Evolutionary conservation across 352 stramenopile species (phyloP), one percentile per base, ranked within the genome.

Genomic region (Discostella stelligera): DNA sequence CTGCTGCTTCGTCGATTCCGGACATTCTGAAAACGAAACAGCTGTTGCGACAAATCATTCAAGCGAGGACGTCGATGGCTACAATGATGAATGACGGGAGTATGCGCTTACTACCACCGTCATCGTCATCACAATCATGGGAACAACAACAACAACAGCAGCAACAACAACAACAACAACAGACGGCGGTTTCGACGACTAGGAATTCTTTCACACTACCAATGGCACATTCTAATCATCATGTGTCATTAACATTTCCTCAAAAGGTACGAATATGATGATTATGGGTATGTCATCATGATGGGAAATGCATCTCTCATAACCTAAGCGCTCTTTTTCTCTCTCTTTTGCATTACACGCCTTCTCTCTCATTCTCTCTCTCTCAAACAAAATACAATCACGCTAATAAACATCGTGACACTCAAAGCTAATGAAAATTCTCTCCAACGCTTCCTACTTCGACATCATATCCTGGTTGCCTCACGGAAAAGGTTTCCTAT

Each of bases 381-480:
- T n/a, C n/a, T n/a, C n/a, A n/a, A n/a, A n/a, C n/a, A n/a, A n/a
- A n/a, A n/a, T n/a, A n/a, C 44, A 2, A 66, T 20, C 16, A 66
- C 9, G 37, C n/a, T 27, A 30, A 14, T 41, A 9, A 41, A 41
- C 32, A 41, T 41, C 32, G 9, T 41, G 32, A 41, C 16, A 52
- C 21, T 11, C 21, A 41, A 18, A 71, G 69, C 61, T 77, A 3
- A 71, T 77, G 61, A 25, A 67, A 53, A 54, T 70, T 23, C 60
- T 77, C 2, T 65, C 69, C 18, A 70, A 71, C 30, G 25, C 23
- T 37, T 5, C 64, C 25, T 8, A 64, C 9, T 66, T 60, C n/a
- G 52, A 77, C 23, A 87, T 84, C 3, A 82, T 90, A 23, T 48
- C 74, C 3, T 91, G 85, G 85, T 58, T 89, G 0, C 59, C 68